phyloP scores from a whole-genome alignment of 768 basidiomycete genomes.

The Serendipita sp. region DNA sequence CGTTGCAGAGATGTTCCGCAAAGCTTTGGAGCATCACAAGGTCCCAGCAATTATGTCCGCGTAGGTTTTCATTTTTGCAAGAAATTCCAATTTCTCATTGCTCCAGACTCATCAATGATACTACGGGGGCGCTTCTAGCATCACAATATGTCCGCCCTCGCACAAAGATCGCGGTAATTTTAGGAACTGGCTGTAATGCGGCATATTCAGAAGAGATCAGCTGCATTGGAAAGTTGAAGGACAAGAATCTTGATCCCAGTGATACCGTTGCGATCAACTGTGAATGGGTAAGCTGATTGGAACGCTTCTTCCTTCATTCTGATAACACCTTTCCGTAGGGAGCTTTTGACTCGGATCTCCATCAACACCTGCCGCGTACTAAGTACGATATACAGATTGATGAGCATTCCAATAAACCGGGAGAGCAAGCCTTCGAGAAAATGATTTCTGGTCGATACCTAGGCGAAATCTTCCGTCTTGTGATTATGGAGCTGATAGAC shows the following conservation, averaged over 20 bases:
- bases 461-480: conserved; percentile 89
- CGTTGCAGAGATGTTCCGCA: conserved; percentile 84
- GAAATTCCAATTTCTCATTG: conserved; percentile 69
- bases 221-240: conserved; percentile 71
- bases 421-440: conserved; percentile 96
- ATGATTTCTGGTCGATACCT: conserved; percentile 90
- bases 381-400: conserved; percentile 91
- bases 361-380: conserved; percentile 87
- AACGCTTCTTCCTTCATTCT: not conserved
- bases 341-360: conserved; percentile 91
- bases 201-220: conserved; percentile 90
- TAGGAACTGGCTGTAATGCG: conserved; percentile 96
- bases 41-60: conserved; percentile 18
- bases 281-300: conserved; percentile 58
- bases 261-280: conserved; percentile 91
- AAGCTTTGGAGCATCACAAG: conserved; percentile 57
- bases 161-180: conserved; percentile 90
- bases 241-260: conserved; percentile 48
- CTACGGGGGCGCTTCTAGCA: conserved; percentile 93
- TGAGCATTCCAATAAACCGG: conserved; percentile 89
- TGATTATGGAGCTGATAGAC: conserved; percentile 90
- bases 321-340: conserved; percentile 35
- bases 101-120: conserved; percentile 71
- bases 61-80: conserved; percentile 30
- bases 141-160: conserved; percentile 85